Conservation (phyloP, 192 early-diverging fungal genomes). For the Coemansia sp. region DNA sequence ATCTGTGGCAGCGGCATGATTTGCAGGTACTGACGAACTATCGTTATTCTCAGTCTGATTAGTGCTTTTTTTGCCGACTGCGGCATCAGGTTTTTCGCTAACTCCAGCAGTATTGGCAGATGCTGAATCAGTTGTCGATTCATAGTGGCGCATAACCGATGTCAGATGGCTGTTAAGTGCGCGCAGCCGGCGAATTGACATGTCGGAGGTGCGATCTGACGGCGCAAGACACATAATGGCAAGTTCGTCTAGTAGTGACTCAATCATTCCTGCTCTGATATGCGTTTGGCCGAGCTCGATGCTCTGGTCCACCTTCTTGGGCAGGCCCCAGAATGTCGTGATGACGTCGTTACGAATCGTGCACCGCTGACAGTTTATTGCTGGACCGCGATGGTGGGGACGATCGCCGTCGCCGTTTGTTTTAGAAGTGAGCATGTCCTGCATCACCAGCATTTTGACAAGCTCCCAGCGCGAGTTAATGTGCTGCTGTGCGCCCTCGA, state of each 20-base stretch:
- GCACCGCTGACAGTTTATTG: constrained; percentile 37
- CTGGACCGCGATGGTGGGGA: constrained; percentile 41
- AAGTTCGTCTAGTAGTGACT: constrained; percentile 42
- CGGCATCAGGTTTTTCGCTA: too few relatives aligned
- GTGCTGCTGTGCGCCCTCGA: constrained; percentile 39
- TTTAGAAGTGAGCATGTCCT: constrained; percentile 42
- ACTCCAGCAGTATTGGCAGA: background rate
- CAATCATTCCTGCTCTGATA: constrained; percentile 37
- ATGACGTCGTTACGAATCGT: constrained; percentile 47
- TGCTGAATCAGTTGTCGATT: background rate
- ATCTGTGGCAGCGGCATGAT: background rate
- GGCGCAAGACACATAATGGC: constrained; percentile 36
- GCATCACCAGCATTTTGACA: constrained; percentile 51
- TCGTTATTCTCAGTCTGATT: background rate
- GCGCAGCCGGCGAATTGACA: constrained; percentile 25
- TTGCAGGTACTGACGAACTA: background rate
- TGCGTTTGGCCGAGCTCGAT: constrained; percentile 40
- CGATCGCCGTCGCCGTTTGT: constrained; percentile 19
- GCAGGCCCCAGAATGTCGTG: constrained; percentile 52
- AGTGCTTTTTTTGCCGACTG: too few relatives aligned
- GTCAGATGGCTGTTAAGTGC: constrained; percentile 31
- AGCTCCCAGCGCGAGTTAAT: constrained; percentile 53
- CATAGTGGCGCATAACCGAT: constrained; percentile 19
- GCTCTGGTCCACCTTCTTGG: constrained; percentile 45
- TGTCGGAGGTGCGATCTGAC: constrained; percentile 10